Base-by-base conservation (phyloP, 257 asterid genomes). In the Solanum bulbocastanum region DNA sequence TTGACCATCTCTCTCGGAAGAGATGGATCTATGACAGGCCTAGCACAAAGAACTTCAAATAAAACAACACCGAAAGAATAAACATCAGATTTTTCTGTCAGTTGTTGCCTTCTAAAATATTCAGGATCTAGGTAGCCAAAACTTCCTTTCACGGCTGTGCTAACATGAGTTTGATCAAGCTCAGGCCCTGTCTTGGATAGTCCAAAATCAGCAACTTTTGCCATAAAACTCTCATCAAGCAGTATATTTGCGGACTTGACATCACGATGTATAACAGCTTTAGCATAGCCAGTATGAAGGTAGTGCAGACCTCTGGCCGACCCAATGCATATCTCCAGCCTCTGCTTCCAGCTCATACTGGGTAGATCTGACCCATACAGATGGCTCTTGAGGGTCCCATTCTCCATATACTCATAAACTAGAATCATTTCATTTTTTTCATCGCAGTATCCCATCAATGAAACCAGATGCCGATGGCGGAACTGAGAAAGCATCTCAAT, bases 401-500 rank as follows among this genome's bases (percentile, higher is more conserved):
- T 94, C 88, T 94, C 98, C 98, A 95, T 95, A 89, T 93, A 95
- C 81, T 95, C 98, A 35, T 95, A 95, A 33, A 95, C 90, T 1
- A 95, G 91, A 73, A 95, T 95, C 98, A 95, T 95, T 90, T 95
- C 98, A 44, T 87, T 94, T 90, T 87, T 95, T 83, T 95, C 98
- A 78, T 94, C 96, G 78, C 98, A 95, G 42, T 95, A 95, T 6
- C 98, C 98, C 20, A 95, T 95, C 85, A 95, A 89, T 2, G 98
- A 95, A 32, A 95, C 98, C 87, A 95, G 88, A 92, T 95, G 97
- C 83, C 97, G 95, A 83, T 94, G 98, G 5, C 98, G 93, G 91
- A 95, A 94, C 71, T 95, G 93, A 11, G 98, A 94, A 83, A 95
- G 96, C 98, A 94, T 95, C 91, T 94, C 98, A 4, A 95, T 95